Evolutionary conservation across 2,329 filamentous ascomycete genomes (phyloP), one percentile per base, ranked within the genome.

Genomic region (Cytospora leucostoma): DNA sequence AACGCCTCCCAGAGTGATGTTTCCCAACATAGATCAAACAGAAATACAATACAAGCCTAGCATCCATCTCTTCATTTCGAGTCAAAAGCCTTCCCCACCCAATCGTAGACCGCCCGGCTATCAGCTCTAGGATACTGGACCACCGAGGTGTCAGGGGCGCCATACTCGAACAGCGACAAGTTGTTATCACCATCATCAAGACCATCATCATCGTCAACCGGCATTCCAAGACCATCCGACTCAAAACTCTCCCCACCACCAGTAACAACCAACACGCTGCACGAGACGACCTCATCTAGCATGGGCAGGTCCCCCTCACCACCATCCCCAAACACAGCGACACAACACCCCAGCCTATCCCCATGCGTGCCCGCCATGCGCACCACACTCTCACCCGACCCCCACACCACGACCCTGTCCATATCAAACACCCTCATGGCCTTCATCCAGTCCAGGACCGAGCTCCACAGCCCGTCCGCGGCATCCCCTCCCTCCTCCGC

Each of bases 401-500:
- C 3, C 56, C 56, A 0, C 27, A 81, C 83, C 65, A 87, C 74
- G 8, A 91, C 75, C 38, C 79, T 80, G 1, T 70, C 68, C 79
- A 83, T 83, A 71, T 90, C 82, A 68, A 89, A 85, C 35, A 76
- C 70, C 1, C 77, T 74, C 56, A 83, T 75, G 2, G 71, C 74
- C 15, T 34, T 15, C 78, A 88, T 77, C 82, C 87, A 90, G 35
- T 81, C 81, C 4, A 91, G 74, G 38, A 90, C 75, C 64, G 83
- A 86, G 33, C 80, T 80, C 82, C 85, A 88, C 40, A 90, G 73
- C 3, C 87, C 79, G 69, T 90, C 88, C 0, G 84, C 77, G 0
- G 80, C 80, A 3, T 75, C 72, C 0, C 2, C 58, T 7, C 33
- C 50, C 1, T 90, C 88, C 0, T 79, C 77, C 27, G 84, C 78